phyloP scores from a whole-genome alignment of 2,329 filamentous ascomycete species.

The Fusarium sp. region DNA sequence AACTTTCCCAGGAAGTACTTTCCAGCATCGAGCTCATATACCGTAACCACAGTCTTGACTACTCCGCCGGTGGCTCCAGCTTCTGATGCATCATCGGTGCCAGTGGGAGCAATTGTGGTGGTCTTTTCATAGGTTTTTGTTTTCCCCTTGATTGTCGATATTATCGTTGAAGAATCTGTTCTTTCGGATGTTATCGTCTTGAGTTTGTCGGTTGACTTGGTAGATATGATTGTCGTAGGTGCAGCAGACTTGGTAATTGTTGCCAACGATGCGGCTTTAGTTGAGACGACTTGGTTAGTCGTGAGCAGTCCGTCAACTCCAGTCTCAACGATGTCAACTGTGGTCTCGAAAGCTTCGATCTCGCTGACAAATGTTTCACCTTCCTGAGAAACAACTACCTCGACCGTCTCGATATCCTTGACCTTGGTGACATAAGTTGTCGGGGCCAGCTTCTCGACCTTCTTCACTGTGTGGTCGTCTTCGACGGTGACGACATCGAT shows the following conservation, averaged over 20 bases:
- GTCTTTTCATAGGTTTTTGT: constrained; percentile 32
- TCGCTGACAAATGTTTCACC: constrained; percentile 24
- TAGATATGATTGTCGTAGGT: constrained; percentile 29
- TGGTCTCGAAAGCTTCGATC: constrained; percentile 18
- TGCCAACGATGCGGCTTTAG: constrained; percentile 13
- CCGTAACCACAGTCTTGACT: constrained; percentile 16
- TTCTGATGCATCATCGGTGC: constrained; percentile 1
- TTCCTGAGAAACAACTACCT: constrained; percentile 18
- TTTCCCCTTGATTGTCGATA: constrained; percentile 29
- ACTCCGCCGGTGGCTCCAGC: constrained; percentile 6
- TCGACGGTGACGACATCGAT: constrained; percentile 34
- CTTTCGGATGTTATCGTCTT: constrained; percentile 30
- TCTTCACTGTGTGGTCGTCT: constrained; percentile 33
- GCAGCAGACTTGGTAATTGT: constrained; percentile 21
- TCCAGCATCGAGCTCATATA: constrained; percentile 31
- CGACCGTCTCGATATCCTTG: constrained; percentile 25
- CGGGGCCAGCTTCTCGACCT: constrained; percentile 33
- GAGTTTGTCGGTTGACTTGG: constrained; percentile 10
- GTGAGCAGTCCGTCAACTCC: constrained; percentile 17
- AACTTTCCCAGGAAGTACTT: constrained; percentile 54
- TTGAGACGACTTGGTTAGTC: constrained; percentile 24
- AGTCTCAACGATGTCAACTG: constrained; percentile 15
- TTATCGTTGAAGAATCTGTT: constrained; percentile 29
- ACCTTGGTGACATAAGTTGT: constrained; percentile 33
- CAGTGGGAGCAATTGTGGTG: constrained; percentile 21